Percentiles rank a stretch among this genome's conserved stretches.
phyloP scores from a whole-genome alignment of 2,329 filamentous ascomycete species.

The Purpureocillium lavendulum region DNA sequence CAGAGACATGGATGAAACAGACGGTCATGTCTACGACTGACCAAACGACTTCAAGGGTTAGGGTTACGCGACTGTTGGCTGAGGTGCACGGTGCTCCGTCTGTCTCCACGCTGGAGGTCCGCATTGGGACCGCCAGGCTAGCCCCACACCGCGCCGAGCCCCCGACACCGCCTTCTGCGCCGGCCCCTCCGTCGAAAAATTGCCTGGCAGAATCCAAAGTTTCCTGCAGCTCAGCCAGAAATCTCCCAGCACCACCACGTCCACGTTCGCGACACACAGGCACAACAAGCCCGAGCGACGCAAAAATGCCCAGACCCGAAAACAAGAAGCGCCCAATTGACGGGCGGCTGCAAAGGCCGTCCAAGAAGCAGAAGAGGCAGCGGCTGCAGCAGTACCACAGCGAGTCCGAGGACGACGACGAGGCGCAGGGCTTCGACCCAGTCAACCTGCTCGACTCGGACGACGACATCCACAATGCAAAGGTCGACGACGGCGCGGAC shows the following conservation, averaged over 20 bases:
- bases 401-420: constrained; percentile 36
- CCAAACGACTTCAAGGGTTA: constrained; percentile 6
- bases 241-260: neutral
- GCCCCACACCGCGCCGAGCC: neutral
- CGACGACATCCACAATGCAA: constrained; percentile 46
- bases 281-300: constrained; percentile 1
- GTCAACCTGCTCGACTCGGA: constrained; percentile 50
- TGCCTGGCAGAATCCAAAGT: constrained; percentile 10
- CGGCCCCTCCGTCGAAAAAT: constrained; percentile 7
- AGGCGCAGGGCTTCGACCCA: constrained; percentile 36
- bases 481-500: constrained; percentile 38
- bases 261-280: constrained; percentile 1
- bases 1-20: no score
- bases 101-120: no score
- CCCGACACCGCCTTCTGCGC: constrained; percentile 8
- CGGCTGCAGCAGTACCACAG: constrained; percentile 41
- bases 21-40: no score
- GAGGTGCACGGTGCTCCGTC: no score
- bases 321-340: constrained; percentile 25
- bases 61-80: no score
- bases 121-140: neutral
- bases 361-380: constrained; percentile 45
- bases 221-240: neutral
- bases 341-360: constrained; percentile 27
- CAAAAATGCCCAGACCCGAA: constrained; percentile 23